Evolutionary conservation across 2,329 filamentous ascomycete species (phyloP), one percentile per base, ranked within the genome.

Genomic region (Gnomoniopsis smithogilvyi): DNA sequence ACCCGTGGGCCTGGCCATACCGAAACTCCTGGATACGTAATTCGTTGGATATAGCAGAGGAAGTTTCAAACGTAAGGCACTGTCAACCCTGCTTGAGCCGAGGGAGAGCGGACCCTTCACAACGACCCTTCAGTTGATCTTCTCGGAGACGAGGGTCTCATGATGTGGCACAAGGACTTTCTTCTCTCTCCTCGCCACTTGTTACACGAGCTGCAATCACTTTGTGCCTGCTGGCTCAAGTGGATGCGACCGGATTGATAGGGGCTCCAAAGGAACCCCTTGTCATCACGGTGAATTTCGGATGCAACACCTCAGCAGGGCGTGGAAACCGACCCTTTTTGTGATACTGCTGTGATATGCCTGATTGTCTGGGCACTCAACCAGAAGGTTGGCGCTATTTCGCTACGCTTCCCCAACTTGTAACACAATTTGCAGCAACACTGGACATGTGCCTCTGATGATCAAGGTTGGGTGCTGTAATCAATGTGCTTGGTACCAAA

Each of bases 371-470:
- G 36, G 36, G 36, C 36, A n/a, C 8, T 30, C 36, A n/a, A 3
- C 36, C 17, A 41, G 41, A 45, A 45, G 41, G 41, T 19, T 19
- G 41, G 36, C 45, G 48, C 49, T 50, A 51, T 58, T 51, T 45
- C 22, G 15, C 46, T 51, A 22, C 47, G 49, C 38, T 34, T 14
- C 53, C 22, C 34, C 51, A 45, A 58, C 36, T 30, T 57, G 58
- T 34, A 50, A 60, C 58, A 51, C 33, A 51, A 41, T 30, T 52
- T 51, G 51, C 59, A 51, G 38, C 51, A 58, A 21, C 41, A 56
- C 38, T 52, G 36, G 38, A 51, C 41, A 45, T 43, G 47, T 24
- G 51, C 55, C 36, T 33, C 47, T 41, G 30, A 33, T 51, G 22
- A 48, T 22, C 49, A 52, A 55, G 55, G 51, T 49, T 46, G 36